Conservation (phyloP, 176 grass and related monocot species). For the Raddia distichophylla region DNA sequence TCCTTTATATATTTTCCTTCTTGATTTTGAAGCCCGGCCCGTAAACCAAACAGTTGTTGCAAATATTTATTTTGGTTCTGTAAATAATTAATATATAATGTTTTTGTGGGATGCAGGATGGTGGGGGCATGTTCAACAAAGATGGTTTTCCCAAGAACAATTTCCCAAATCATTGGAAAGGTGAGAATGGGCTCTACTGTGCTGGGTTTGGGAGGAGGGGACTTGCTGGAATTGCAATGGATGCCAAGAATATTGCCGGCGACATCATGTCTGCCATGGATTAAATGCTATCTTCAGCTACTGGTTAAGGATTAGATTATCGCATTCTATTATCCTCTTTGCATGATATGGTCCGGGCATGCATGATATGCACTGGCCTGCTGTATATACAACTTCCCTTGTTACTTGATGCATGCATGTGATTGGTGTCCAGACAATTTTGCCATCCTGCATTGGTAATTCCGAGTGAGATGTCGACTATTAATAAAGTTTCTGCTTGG, state of each 20-base stretch:
- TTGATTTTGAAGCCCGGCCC: too few species aligned
- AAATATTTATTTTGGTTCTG: background rate
- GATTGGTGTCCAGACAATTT: too few species aligned
- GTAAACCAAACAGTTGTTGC: background rate
- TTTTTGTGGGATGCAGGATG: background rate
- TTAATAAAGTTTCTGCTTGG: too few species aligned
- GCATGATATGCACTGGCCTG: too few species aligned
- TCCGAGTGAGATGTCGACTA: too few species aligned
- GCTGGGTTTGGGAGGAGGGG: constrained; percentile 32
- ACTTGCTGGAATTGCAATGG: constrained; percentile 33
- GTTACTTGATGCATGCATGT: too few species aligned
- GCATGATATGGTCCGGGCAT: too few species aligned
- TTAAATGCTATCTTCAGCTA: background rate
- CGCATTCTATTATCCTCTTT: too few species aligned
- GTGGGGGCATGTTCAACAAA: background rate
- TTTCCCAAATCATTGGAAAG: constrained; percentile 51
- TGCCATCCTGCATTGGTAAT: too few species aligned
- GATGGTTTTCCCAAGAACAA: constrained; percentile 33
- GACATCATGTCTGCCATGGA: background rate
- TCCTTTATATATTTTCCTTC: too few species aligned
- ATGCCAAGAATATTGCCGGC: constrained; percentile 38
- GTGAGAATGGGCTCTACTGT: constrained; percentile 45
- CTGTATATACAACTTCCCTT: too few species aligned
- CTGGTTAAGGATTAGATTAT: background rate
- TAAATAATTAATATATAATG: background rate